Evolutionary conservation across 768 basidiomycete species (phyloP).

Genomic region (Pulveroboletus sp.): DNA sequence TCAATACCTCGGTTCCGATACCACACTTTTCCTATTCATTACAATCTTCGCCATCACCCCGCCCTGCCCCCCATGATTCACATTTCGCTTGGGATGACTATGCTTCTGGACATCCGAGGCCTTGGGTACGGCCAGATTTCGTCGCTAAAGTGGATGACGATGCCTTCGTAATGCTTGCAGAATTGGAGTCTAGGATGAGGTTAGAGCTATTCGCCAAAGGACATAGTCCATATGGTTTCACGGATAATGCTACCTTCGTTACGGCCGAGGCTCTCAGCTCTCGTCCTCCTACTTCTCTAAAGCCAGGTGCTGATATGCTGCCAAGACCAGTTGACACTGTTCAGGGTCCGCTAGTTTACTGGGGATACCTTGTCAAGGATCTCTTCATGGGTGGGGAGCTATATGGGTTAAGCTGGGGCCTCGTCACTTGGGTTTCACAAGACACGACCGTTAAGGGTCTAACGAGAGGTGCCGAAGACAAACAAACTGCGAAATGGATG

Average conservation of each 20-base stretch:
- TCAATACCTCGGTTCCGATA: constrained; percentile 37
- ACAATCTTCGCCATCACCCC: constrained; percentile 48
- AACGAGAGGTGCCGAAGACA: constrained; percentile 85
- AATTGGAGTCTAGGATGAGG: constrained; percentile 85
- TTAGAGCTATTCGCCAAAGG: constrained; percentile 57
- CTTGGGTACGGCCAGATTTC: constrained; percentile 87
- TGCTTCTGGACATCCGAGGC: constrained; percentile 36
- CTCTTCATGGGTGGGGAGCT: constrained; percentile 94
- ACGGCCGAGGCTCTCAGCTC: background rate
- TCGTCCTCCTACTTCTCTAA: background rate
- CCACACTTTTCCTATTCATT: constrained; percentile 65
- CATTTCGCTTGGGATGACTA: constrained; percentile 49
- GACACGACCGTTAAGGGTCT: constrained; percentile 63
- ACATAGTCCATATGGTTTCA: constrained; percentile 22
- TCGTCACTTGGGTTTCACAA: constrained; percentile 83
- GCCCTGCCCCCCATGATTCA: constrained; percentile 73
- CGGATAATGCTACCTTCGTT: constrained; percentile 7
- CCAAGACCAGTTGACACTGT: constrained; percentile 8
- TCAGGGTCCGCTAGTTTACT: constrained; percentile 73
- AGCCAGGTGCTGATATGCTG: background rate
- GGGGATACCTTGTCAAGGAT: constrained; percentile 89
- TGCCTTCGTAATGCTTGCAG: constrained; percentile 90
- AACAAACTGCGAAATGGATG: constrained; percentile 93
- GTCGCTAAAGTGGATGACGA: constrained; percentile 96
- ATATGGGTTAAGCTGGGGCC: constrained; percentile 84